Percentiles rank a stretch among this genome's conserved stretches.
Conservation (phyloP, 1,139 yeast species). For the Suhomyces ambrosiae region DNA sequence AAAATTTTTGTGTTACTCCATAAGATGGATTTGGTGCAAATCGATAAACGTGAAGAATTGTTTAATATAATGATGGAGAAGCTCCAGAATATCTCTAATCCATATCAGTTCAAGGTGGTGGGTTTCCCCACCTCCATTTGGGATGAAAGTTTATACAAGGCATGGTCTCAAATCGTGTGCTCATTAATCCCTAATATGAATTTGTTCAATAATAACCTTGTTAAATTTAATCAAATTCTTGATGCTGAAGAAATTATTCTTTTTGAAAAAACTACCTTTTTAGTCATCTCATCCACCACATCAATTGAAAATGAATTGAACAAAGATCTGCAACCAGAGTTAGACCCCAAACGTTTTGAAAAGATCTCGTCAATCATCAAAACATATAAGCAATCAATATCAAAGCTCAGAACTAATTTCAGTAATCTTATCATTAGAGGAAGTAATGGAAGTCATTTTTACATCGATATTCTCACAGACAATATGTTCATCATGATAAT, state of each 20-base stretch:
- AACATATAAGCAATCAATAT: conserved; percentile 90
- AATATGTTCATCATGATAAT: conserved; percentile 80
- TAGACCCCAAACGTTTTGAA: conserved; percentile 92
- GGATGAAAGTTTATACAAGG: conserved; percentile 95
- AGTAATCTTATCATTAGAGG: conserved; percentile 78
- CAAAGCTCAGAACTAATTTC: conserved; percentile 83
- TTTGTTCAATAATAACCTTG: conserved; percentile 72
- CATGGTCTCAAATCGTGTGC: conserved; percentile 97
- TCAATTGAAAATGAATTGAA: conserved; percentile 28
- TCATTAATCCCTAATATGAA: conserved; percentile 92
- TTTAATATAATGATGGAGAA: conserved; percentile 83
- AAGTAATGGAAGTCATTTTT: conserved; percentile 64
- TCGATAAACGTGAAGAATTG: conserved; percentile 81
- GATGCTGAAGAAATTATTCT: conserved; percentile 90
- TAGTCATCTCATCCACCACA: conserved; percentile 79
- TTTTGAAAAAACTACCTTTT: conserved; percentile 90
- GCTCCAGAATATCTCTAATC: conserved; percentile 73
- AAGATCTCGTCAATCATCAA: conserved; percentile 92
- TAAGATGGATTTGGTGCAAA: conserved; percentile 93
- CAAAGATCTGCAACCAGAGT: conserved; percentile 18
- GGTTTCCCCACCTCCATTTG: conserved; percentile 97
- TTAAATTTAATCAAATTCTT: conserved; percentile 71
- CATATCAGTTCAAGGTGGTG: conserved; percentile 74
- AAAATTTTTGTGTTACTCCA: conserved; percentile 90
- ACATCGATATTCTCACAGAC: conserved; percentile 67